A percentile compares a stretch with the other conserved stretches of the same genome.
These are phyloP conservation scores for Lyophyllum shimeji DNA, from an alignment of 768 basidiomycete species.

Conservation along the genomic window DNA sequence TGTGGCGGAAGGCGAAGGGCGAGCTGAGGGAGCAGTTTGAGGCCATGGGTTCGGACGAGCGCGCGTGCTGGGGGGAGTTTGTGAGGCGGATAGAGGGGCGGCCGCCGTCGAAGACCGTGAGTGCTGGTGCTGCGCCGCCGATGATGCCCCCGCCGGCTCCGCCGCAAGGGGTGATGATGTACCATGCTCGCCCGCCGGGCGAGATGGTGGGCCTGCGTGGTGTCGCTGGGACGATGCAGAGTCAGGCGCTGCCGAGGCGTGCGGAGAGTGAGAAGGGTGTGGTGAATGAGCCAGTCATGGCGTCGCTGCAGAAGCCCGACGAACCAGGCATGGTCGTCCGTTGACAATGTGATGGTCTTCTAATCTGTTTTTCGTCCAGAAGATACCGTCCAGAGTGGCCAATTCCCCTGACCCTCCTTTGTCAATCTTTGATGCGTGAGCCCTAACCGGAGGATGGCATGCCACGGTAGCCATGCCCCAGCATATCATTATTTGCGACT, in stretches of 20 bases:
- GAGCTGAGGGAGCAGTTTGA: constrained; percentile 51
- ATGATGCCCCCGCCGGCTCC: background rate
- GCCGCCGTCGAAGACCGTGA: background rate
- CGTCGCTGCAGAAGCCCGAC: constrained; percentile 29
- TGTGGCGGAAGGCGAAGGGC: constrained; percentile 59
- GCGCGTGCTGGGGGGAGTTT: constrained; percentile 70
- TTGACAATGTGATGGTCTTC: background rate
- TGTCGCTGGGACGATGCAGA: background rate
- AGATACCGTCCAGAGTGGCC: background rate
- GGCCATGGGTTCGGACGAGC: constrained; percentile 52
- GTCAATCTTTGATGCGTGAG: too few relatives aligned
- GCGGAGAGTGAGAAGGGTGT: constrained; percentile 9
- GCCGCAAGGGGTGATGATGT: background rate
- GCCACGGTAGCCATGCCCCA: too few relatives aligned
- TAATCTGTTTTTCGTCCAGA: background rate
- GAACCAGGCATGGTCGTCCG: background rate
- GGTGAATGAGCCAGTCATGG: constrained; percentile 26
- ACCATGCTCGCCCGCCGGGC: background rate
- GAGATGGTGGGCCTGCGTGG: constrained; percentile 24
- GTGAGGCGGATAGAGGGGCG: constrained; percentile 61
- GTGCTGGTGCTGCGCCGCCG: background rate
- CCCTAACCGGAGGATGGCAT: too few relatives aligned
- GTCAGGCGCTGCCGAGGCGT: constrained; percentile 10
- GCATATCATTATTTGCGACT: too few relatives aligned
- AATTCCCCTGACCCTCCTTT: background rate